Conservation (phyloP, 2,329 filamentous ascomycete species). For the Aureobasidium vineae region DNA sequence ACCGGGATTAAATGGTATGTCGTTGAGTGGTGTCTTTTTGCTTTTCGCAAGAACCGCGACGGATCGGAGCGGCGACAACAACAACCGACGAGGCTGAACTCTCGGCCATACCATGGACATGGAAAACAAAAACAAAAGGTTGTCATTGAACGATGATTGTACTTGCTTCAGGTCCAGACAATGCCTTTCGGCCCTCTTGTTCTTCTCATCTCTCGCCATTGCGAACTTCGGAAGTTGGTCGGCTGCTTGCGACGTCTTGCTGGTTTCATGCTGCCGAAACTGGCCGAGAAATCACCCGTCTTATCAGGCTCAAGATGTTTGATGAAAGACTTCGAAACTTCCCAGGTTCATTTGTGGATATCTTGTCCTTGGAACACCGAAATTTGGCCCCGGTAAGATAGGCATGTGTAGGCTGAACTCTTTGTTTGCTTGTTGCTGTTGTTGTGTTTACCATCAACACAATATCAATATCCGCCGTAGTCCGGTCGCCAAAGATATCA, state of each 20-base stretch:
- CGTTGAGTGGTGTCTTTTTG: background rate
- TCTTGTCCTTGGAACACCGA: background rate
- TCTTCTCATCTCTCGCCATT: background rate
- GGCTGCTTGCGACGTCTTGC: background rate
- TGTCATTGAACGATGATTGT: background rate
- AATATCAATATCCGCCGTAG: background rate
- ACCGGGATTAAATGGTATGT: background rate
- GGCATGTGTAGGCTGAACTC: background rate
- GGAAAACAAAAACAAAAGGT: no score
- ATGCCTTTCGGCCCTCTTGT: background rate
- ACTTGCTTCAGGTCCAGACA: background rate
- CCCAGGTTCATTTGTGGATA: background rate
- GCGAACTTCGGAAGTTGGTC: background rate
- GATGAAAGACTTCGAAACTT: background rate
- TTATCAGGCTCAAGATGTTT: constrained; percentile 3
- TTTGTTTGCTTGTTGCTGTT: background rate
- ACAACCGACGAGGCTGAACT: constrained; percentile 4
- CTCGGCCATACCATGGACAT: constrained; percentile 14
- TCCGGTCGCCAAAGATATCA: background rate
- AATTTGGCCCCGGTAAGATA: background rate
- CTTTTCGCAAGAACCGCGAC: background rate
- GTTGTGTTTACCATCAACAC: background rate
- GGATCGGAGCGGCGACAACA: background rate
- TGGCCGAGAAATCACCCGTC: constrained; percentile 17
- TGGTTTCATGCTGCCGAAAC: background rate